Conservation (phyloP, 169 alveolate species). For the Eimeria acervulina region DNA sequence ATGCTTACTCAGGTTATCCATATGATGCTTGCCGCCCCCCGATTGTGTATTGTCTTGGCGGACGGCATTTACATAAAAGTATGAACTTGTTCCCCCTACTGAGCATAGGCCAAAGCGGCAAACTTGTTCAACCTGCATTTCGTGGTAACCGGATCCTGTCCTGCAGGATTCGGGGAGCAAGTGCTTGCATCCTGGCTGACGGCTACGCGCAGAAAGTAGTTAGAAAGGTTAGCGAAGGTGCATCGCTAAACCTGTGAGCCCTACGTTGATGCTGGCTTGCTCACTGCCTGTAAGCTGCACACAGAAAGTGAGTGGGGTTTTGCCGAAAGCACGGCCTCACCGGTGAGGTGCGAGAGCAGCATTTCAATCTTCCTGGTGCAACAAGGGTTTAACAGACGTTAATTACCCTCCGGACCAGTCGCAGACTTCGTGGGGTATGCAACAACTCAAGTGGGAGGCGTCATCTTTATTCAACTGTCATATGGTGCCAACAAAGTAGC, state of each 20-base stretch:
- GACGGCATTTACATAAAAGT: background rate
- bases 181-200: too few species aligned
- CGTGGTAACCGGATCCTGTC: too few species aligned
- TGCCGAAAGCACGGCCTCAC: background rate
- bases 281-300: background rate
- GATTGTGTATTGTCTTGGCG: background rate
- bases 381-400: too few species aligned
- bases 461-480: background rate
- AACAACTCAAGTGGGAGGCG: background rate
- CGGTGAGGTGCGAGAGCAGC: background rate
- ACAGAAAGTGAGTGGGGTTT: background rate
- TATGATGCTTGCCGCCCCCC: background rate
- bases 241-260: background rate
- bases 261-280: background rate
- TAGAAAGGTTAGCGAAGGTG: background rate
- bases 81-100: too few species aligned
- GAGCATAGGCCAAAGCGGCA: too few species aligned
- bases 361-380: background rate
- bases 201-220: background rate
- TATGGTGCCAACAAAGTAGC: background rate
- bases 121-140: too few species aligned
- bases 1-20: background rate
- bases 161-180: too few species aligned
- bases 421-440: too few species aligned
- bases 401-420: too few species aligned